These are phyloP conservation scores for Talaromyces piceae DNA, from an alignment of 2,329 filamentous ascomycete species.

Conservation along the genomic window DNA sequence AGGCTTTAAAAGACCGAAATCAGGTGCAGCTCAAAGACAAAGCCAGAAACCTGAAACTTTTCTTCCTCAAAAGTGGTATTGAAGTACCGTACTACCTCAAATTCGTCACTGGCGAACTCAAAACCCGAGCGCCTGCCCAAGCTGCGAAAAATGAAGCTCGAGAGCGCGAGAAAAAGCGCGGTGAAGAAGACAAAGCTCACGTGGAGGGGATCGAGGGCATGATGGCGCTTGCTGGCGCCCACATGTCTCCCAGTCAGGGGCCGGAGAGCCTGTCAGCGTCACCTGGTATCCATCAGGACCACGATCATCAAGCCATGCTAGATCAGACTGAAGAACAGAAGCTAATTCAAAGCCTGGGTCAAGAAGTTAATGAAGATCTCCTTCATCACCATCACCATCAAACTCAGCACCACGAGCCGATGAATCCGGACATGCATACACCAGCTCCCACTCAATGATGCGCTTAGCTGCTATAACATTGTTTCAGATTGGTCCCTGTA, in stretches of 20 bases:
- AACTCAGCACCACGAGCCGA: slow-evolving; percentile 23
- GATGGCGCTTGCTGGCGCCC: slow-evolving; percentile 39
- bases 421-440: slow-evolving; percentile 31
- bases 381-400: slow-evolving; percentile 27
- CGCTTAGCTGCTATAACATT: background rate
- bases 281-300: slow-evolving; percentile 23
- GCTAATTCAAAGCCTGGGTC: slow-evolving; percentile 37
- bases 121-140: slow-evolving; percentile 68
- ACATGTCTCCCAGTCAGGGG: slow-evolving; percentile 17
- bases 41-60: slow-evolving; percentile 79
- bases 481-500: background rate
- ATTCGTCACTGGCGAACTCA: slow-evolving; percentile 81
- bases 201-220: slow-evolving; percentile 42
- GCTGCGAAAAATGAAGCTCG: slow-evolving; percentile 43
- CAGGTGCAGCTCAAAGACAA: slow-evolving; percentile 93
- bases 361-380: slow-evolving; percentile 34
- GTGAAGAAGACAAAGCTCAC: slow-evolving; percentile 41
- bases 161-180: slow-evolving; percentile 39
- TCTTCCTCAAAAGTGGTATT: slow-evolving; percentile 84
- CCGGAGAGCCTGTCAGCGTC: slow-evolving; percentile 34
- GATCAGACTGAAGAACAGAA: slow-evolving; percentile 37
- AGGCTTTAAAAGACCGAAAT: slow-evolving; percentile 78
- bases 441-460: slow-evolving; percentile 5
- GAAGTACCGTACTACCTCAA: slow-evolving; percentile 85
- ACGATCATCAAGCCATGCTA: slow-evolving; percentile 19